Evolutionary conservation across 768 basidiomycete species (phyloP).

Genomic region (Trametes coccinea): DNA sequence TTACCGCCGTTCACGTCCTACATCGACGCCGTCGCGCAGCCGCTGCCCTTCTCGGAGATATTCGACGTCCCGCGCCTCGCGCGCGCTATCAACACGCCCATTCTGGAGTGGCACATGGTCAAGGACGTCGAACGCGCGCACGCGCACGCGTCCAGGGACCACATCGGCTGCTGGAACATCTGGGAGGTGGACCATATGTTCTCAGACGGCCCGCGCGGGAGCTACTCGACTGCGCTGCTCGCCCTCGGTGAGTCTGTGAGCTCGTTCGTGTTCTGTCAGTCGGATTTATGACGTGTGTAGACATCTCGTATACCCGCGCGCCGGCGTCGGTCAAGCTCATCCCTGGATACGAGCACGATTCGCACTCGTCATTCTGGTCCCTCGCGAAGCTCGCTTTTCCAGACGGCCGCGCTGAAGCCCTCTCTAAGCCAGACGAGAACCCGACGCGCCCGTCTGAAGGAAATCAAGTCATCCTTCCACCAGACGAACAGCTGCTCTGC

Average conservation of each 20-base stretch:
- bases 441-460: conserved; percentile 24
- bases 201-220: conserved; percentile 25
- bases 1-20: conserved; percentile 40
- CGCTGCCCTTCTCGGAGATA: conserved; percentile 37
- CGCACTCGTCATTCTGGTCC: conserved; percentile 33
- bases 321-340: conserved; percentile 32
- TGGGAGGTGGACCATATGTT: conserved; percentile 32
- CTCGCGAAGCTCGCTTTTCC: conserved; percentile 34
- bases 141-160: conserved; percentile 24
- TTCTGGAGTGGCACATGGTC: conserved; percentile 43
- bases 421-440: conserved; percentile 19
- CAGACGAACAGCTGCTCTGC: conserved; percentile 39
- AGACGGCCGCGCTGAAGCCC: conserved; percentile 23
- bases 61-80: conserved; percentile 40
- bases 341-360: conserved; percentile 31
- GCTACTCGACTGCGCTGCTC: conserved; percentile 23
- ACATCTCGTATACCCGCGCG: conserved; percentile 37
- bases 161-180: conserved; percentile 43
- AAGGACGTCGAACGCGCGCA: conserved; percentile 31
- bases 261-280: neutral
- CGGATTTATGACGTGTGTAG: conserved; percentile 11
- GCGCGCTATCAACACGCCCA: conserved; percentile 25
- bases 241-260: conserved; percentile 28
- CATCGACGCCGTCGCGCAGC: conserved; percentile 32
- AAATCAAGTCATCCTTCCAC: conserved; percentile 24